Evolutionary conservation across 2,329 filamentous ascomycete species (phyloP).

Genomic region (Pseudogymnoascus sp.): DNA sequence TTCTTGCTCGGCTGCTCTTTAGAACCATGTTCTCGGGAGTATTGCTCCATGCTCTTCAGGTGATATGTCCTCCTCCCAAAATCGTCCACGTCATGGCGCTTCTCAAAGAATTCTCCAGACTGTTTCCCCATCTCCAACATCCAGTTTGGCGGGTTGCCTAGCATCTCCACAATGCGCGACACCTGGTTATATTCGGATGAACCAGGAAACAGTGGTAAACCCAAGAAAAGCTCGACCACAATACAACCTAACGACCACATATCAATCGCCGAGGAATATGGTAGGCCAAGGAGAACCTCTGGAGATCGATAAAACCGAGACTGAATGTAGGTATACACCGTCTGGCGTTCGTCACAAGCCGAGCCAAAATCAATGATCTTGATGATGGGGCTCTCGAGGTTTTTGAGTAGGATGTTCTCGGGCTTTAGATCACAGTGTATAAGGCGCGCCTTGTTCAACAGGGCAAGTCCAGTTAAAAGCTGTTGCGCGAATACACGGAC

Average conservation of each 20-base stretch:
- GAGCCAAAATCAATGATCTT: conserved; percentile 99
- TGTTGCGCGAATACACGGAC: conserved; percentile 97
- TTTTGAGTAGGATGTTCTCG: conserved; percentile 95
- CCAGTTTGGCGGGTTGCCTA: conserved; percentile 93
- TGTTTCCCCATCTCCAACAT: conserved; percentile 99
- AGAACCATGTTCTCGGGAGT: conserved; percentile 86
- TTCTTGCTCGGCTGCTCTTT: conserved; percentile 99
- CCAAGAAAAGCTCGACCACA: conserved; percentile 93
- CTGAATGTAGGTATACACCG: conserved; percentile 98
- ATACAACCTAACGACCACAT: conserved; percentile 99
- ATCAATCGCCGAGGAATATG: conserved; percentile 96
- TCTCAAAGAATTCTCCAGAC: conserved; percentile 94
- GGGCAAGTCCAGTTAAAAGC: conserved; percentile 79
- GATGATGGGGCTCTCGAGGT: conserved; percentile 97
- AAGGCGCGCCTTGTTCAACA: conserved; percentile 90
- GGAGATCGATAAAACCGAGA: conserved; percentile 96
- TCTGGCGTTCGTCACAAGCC: conserved; percentile 95
- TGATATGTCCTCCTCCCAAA: conserved; percentile 86
- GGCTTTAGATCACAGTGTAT: conserved; percentile 98
- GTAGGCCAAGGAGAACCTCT: conserved; percentile 87
- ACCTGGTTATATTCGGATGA: conserved; percentile 99
- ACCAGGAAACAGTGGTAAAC: conserved; percentile 87
- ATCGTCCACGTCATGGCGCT: conserved; percentile 71
- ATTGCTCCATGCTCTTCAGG: conserved; percentile 96
- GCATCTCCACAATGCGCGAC: conserved; percentile 94